Percentiles rank a stretch among this genome's conserved stretches.
Conservation (phyloP, 2,329 filamentous ascomycete species). For the Aspergillus unguis region DNA sequence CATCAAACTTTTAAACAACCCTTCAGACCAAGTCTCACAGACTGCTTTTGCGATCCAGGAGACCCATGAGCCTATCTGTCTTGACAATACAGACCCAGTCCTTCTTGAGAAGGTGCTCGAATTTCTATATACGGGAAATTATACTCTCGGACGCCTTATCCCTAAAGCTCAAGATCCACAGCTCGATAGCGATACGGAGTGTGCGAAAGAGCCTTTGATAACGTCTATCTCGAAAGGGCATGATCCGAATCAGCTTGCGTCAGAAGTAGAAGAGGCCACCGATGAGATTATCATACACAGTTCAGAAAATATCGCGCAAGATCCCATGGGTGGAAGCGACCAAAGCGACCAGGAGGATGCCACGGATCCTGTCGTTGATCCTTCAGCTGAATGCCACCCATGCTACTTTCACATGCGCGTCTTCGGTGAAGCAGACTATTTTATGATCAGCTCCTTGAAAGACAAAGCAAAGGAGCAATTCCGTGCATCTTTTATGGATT, state of each 20-base stretch:
- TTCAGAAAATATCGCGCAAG: slow-evolving; percentile 2
- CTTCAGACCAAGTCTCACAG: background rate
- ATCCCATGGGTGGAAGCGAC: background rate
- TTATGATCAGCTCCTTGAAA: background rate
- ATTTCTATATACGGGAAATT: slow-evolving; percentile 1
- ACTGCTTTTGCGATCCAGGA: background rate
- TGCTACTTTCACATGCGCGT: background rate
- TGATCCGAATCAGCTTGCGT: background rate
- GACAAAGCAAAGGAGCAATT: slow-evolving; percentile 2
- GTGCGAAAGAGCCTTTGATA: background rate
- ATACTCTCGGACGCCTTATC: background rate
- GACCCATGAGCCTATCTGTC: background rate
- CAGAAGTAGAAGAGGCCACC: background rate
- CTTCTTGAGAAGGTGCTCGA: slow-evolving; percentile 2
- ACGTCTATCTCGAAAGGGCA: background rate
- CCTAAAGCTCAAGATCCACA: background rate
- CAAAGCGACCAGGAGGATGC: background rate
- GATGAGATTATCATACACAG: background rate
- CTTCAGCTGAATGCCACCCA: background rate
- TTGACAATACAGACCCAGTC: background rate
- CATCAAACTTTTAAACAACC: background rate
- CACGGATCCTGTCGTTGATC: background rate
- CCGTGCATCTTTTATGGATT: background rate
- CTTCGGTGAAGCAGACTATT: background rate
- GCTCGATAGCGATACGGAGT: background rate